Conservation (phyloP, 495 filamentous ascomycete species). For the Xeromyces bisporus region DNA sequence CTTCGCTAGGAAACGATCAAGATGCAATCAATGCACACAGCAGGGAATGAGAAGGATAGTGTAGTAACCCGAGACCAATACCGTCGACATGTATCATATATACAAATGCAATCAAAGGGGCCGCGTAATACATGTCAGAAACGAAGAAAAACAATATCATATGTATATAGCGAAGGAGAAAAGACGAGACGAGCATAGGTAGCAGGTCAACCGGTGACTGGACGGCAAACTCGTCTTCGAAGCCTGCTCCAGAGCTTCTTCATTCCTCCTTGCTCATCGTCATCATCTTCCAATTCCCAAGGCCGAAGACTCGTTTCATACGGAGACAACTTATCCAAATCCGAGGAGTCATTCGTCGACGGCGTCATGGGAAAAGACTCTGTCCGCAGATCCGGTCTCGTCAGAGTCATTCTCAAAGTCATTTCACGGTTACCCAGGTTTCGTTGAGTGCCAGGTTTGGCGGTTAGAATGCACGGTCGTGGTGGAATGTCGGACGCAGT, state of each 20-base stretch:
- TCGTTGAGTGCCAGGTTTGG: slow-evolving; percentile 9
- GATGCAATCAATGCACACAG: too few relatives aligned
- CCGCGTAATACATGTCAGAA: too few relatives aligned
- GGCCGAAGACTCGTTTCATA: slow-evolving; percentile 26
- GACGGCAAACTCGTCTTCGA: slow-evolving; percentile 9
- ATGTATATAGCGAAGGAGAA: too few relatives aligned
- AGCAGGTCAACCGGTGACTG: too few relatives aligned
- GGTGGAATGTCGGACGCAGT: slow-evolving; percentile 1
- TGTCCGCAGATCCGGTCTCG: slow-evolving; percentile 62
- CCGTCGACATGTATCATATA: too few relatives aligned
- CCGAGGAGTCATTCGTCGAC: slow-evolving; percentile 40
- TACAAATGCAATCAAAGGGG: too few relatives aligned
- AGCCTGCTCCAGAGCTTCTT: slow-evolving; percentile 39
- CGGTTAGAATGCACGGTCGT: slow-evolving; percentile 7
- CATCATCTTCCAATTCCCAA: slow-evolving; percentile 27
- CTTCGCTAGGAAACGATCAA: too few relatives aligned
- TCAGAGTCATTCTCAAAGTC: slow-evolving; percentile 90
- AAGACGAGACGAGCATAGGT: too few relatives aligned
- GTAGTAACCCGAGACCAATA: too few relatives aligned
- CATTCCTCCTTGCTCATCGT: slow-evolving; percentile 20
- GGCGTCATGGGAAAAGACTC: slow-evolving; percentile 42
- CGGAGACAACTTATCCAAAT: slow-evolving; percentile 33
- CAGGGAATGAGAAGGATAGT: too few relatives aligned
- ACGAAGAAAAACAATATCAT: too few relatives aligned
- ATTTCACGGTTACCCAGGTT: slow-evolving; percentile 47